Percentiles rank a stretch among this genome's conserved stretches.
These are phyloP conservation scores for Medicago lupulina DNA, from an alignment of 306 rosid species.

Conservation along the genomic window DNA sequence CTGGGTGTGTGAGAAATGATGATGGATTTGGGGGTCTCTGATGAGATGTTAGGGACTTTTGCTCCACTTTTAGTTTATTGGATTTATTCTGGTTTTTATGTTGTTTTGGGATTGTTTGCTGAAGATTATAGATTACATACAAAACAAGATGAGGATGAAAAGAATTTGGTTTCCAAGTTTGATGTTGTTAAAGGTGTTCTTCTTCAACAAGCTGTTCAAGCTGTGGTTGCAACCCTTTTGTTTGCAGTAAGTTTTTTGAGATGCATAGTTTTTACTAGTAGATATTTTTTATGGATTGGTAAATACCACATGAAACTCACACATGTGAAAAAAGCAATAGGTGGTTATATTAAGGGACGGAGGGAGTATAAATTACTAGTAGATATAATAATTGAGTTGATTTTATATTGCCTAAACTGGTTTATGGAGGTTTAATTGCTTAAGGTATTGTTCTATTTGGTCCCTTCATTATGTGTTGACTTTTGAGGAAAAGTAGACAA, in stretches of 20 bases:
- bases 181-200: constrained; percentile 89
- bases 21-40: constrained; percentile 83
- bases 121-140: constrained; percentile 82
- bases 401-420: constrained; percentile 24
- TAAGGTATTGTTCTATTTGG: constrained; percentile 24
- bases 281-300: no score
- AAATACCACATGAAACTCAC: no score
- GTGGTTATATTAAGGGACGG: no score
- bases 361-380: background rate
- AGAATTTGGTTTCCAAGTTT: constrained; percentile 83
- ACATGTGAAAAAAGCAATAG: no score
- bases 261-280: background rate
- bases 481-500: constrained; percentile 24
- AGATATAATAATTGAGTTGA: constrained; percentile 14
- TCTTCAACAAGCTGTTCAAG: constrained; percentile 83
- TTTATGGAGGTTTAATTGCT: constrained; percentile 30
- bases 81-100: constrained; percentile 83
- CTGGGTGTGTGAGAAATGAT: constrained; percentile 33
- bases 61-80: constrained; percentile 84
- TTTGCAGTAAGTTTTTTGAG: constrained; percentile 62
- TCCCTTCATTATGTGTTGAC: background rate
- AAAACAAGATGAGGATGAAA: constrained; percentile 82
- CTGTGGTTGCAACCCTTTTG: constrained; percentile 78
- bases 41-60: constrained; percentile 88
- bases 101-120: constrained; percentile 60